phyloP scores from a whole-genome alignment of 345 rosid genomes.

The Capsella bursapastoris region DNA sequence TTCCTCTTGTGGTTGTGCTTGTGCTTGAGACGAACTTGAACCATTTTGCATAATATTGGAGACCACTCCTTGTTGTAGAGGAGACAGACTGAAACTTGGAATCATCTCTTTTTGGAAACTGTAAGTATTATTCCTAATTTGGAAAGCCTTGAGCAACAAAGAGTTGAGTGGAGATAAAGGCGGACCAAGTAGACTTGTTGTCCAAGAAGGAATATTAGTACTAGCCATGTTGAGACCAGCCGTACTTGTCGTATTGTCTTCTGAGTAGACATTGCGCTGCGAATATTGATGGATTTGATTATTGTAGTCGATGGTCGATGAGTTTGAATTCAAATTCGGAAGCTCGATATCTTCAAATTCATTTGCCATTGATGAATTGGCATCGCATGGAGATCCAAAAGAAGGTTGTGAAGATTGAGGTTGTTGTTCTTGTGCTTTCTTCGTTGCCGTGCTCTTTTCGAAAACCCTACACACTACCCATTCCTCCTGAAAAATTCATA shows the following conservation, averaged over 20 bases:
- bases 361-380: slow-evolving; percentile 65
- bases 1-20: slow-evolving; percentile 71
- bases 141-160: slow-evolving; percentile 82
- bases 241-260: slow-evolving; percentile 32
- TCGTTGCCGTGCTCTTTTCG: slow-evolving; percentile 58
- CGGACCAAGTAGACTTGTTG: slow-evolving; percentile 63
- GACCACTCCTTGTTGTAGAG: slow-evolving; percentile 52
- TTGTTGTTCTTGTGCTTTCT: slow-evolving; percentile 62
- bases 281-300: slow-evolving; percentile 43
- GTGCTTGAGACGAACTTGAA: slow-evolving; percentile 63
- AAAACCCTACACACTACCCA: slow-evolving; percentile 94
- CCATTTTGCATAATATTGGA: slow-evolving; percentile 55
- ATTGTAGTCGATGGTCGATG: slow-evolving; percentile 43
- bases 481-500: slow-evolving; percentile 64
- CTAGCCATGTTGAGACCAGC: slow-evolving; percentile 45
- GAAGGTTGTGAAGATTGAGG: slow-evolving; percentile 68
- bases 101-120: slow-evolving; percentile 56
- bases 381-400: slow-evolving; percentile 74
- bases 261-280: slow-evolving; percentile 22
- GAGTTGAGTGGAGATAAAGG: slow-evolving; percentile 73
- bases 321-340: slow-evolving; percentile 53
- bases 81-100: slow-evolving; percentile 49
- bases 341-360: slow-evolving; percentile 77
- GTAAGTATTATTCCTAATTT: slow-evolving; percentile 56
- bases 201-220: slow-evolving; percentile 56